These are phyloP conservation scores for Tetrahymena elliotti DNA, from an alignment of 73 alveolate genomes.

Conservation along the genomic window DNA sequence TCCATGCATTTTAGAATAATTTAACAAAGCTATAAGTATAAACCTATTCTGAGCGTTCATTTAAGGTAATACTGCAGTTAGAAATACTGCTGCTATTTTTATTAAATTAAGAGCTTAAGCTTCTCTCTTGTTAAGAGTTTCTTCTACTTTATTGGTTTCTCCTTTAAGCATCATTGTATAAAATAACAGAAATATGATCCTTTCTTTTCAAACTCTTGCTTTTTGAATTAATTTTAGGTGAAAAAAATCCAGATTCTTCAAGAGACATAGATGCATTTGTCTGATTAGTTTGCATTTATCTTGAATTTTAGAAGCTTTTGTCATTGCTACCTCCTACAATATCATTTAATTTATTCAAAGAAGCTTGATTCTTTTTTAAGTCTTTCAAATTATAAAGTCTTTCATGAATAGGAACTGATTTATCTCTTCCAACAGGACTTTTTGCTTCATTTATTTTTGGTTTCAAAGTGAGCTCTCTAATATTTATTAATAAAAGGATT, in stretches of 20 bases:
- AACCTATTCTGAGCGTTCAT: background rate
- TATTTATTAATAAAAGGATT: too few species aligned
- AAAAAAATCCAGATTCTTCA: background rate
- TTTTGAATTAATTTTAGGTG: background rate
- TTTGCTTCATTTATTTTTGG: background rate
- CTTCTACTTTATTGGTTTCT: background rate
- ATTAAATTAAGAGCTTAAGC: background rate
- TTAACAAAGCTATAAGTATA: background rate
- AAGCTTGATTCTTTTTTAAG: background rate
- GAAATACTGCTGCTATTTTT: background rate
- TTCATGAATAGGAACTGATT: background rate
- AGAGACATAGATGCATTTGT: background rate
- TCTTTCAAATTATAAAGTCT: background rate
- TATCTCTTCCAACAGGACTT: background rate
- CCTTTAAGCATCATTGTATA: background rate
- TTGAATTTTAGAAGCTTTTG: background rate
- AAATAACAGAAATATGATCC: background rate
- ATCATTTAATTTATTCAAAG: background rate
- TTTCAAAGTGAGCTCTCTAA: background rate
- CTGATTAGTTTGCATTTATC: background rate
- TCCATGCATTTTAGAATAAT: background rate
- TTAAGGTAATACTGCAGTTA: background rate
- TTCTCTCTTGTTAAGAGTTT: background rate
- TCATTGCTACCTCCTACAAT: background rate
- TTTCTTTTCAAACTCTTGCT: background rate